Evolutionary conservation across 129 eudicot genomes (phyloP), one percentile per base, ranked within the genome.

Genomic region (Lactuca saligna): DNA sequence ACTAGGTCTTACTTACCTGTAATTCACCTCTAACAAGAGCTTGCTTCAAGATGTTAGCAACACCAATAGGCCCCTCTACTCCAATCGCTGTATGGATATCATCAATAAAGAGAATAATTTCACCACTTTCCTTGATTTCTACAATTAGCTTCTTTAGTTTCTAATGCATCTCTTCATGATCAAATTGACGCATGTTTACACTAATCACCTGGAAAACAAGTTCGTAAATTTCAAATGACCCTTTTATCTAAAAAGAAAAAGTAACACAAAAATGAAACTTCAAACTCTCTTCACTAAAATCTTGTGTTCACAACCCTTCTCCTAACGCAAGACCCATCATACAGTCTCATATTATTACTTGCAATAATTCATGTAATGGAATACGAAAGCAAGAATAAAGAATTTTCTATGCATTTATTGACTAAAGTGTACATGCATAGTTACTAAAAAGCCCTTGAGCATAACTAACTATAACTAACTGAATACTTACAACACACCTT

Each of bases 21-120:
- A 90, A 74, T 79, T 90, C 97, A 68, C 97, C 95, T 54, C 95
- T 85, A n/a, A 95, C 97, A 55, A 90, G 85, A 38, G 97, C 97
- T 51, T 91, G 95, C 73, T 87, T 90, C 79, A 90, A 80, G 37
- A 90, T 90, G 81, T 90, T 90, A 48, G 97, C 97, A 33, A 94
- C 97, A 82, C 84, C 91, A 44, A 90, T 90, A 34, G 97, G 91
- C 15, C 97, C 97, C 78, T 86, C 97, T 61, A 91, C 97, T 63
- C 95, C 97, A 73, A 90, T 87, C 62, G 84, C 74, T 14, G 97
- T 90, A 74, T 87, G 97, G 51, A 90, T 89, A 66, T 90, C 97
- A 79, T 87, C 97, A 65, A 87, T 90, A 66, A 90, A 90, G n/a
- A 90, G 70, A 38, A 90, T 84, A 35, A 87, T 87, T 55, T 90